phyloP scores from a whole-genome alignment of 1,284 basidiomycete species.

The Austroboletus rostrupii region DNA sequence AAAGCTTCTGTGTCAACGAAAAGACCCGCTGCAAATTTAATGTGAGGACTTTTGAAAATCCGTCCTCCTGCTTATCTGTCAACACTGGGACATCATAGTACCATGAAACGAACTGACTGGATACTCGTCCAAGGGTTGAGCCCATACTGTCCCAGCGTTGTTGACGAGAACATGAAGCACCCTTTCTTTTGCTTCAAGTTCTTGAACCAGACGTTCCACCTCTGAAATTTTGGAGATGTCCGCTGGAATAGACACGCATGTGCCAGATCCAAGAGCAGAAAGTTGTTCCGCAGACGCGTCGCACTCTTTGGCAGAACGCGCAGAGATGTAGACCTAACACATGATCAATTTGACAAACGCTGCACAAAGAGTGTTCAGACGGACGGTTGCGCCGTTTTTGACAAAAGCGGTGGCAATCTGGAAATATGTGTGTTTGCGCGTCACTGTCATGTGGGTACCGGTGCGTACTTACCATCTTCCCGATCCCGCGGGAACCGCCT shows the following conservation, averaged over 20 bases:
- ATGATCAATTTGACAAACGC: neutral
- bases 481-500: slow-evolving; percentile 69
- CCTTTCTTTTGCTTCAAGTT: slow-evolving; percentile 49
- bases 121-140: slow-evolving; percentile 52
- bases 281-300: slow-evolving; percentile 54
- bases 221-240: slow-evolving; percentile 60
- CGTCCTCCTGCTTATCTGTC: slow-evolving; percentile 41
- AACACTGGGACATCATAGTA: slow-evolving; percentile 4
- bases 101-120: slow-evolving; percentile 43
- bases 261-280: slow-evolving; percentile 51
- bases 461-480: slow-evolving; percentile 55
- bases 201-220: slow-evolving; percentile 50
- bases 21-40: slow-evolving; percentile 71
- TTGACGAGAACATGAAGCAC: slow-evolving; percentile 62
- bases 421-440: neutral
- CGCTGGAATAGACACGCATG: slow-evolving; percentile 55
- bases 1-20: slow-evolving; percentile 62
- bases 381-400: slow-evolving; percentile 59
- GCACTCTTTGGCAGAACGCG: slow-evolving; percentile 57
- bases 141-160: slow-evolving; percentile 69
- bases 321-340: slow-evolving; percentile 65
- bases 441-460: neutral
- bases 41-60: slow-evolving; percentile 58
- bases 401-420: slow-evolving; percentile 69
- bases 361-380: neutral